Evolutionary conservation across 140 eudicot genomes (phyloP).

Genomic region (Erigeron philadelphicus): DNA sequence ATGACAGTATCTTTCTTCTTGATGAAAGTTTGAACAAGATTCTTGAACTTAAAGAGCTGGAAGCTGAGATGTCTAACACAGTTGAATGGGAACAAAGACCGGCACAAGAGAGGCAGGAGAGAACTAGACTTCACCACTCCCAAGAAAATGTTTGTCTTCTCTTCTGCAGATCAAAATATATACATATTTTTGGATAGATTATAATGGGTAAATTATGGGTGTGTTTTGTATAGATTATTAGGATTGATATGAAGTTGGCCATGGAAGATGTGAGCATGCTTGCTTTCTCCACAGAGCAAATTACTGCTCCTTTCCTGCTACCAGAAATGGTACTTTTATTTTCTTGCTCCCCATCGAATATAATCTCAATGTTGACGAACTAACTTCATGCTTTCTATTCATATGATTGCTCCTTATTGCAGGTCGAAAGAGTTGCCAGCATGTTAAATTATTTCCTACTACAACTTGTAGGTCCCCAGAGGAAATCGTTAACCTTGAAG

Average conservation of each 20-base stretch:
- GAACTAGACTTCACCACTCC: constrained; percentile 83
- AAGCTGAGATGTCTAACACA: constrained; percentile 98
- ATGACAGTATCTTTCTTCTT: constrained; percentile 88
- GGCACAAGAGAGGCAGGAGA: constrained; percentile 97
- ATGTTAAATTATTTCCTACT: constrained; percentile 91
- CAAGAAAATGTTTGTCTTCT: constrained; percentile 79
- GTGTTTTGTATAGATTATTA: constrained; percentile 59
- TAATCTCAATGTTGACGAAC: neutral
- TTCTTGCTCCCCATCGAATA: neutral
- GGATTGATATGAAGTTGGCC: constrained; percentile 93
- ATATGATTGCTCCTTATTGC: constrained; percentile 22
- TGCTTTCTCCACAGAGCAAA: constrained; percentile 90
- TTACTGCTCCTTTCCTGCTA: constrained; percentile 80
- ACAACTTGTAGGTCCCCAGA: constrained; percentile 95
- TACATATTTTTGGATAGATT: neutral
- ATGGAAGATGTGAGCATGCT: constrained; percentile 95
- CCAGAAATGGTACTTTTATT: constrained; percentile 72
- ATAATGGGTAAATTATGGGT: constrained; percentile 7
- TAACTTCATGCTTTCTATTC: neutral
- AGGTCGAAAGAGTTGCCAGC: constrained; percentile 97
- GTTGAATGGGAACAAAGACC: constrained; percentile 94
- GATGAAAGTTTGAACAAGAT: constrained; percentile 97
- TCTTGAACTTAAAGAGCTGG: constrained; percentile 87
- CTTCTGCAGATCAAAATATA: constrained; percentile 6
- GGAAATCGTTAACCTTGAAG: constrained; percentile 85